A percentile compares a stretch with the other conserved stretches of the same genome.
Evolutionary conservation across 2,329 filamentous ascomycete genomes (phyloP).

Genomic region (Xylaria sp.): DNA sequence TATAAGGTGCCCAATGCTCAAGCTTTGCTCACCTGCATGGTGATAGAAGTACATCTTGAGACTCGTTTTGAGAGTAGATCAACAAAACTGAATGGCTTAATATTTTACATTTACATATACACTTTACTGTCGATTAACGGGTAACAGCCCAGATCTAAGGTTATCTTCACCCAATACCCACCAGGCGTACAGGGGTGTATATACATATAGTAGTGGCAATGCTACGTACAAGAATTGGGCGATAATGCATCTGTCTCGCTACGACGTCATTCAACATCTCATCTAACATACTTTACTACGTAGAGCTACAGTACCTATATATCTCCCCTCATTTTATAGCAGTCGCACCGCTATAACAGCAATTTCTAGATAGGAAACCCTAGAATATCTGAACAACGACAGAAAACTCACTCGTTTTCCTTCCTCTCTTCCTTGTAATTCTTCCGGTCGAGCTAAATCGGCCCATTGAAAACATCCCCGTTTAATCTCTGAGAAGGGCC

Average conservation of each 20-base stretch:
- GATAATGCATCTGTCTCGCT: conserved; percentile 37
- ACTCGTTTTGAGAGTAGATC: not conserved
- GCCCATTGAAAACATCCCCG: conserved; percentile 13
- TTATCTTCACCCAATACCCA: conserved; percentile 16
- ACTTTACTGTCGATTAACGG: not conserved
- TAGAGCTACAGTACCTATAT: conserved; percentile 28
- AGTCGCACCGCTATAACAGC: not conserved
- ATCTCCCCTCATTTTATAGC: conserved; percentile 30
- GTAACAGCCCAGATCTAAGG: not conserved
- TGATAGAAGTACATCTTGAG: not conserved
- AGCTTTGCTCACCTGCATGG: conserved; percentile 28
- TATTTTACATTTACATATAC: not conserved
- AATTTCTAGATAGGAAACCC: not conserved
- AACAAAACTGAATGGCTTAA: not conserved
- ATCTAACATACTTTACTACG: not conserved
- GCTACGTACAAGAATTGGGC: conserved; percentile 1
- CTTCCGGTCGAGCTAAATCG: not conserved
- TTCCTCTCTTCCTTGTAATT: not conserved
- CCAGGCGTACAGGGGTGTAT: conserved; percentile 25
- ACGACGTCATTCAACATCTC: conserved; percentile 49
- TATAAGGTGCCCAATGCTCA: conserved; percentile 36
- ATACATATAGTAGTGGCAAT: not conserved
- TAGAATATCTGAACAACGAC: not conserved
- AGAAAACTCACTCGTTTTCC: not conserved
- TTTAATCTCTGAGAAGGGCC: conserved; percentile 26